Evolutionary conservation across 768 basidiomycete species (phyloP), one percentile per base, ranked within the genome.

Genomic region (Epithele typhae): DNA sequence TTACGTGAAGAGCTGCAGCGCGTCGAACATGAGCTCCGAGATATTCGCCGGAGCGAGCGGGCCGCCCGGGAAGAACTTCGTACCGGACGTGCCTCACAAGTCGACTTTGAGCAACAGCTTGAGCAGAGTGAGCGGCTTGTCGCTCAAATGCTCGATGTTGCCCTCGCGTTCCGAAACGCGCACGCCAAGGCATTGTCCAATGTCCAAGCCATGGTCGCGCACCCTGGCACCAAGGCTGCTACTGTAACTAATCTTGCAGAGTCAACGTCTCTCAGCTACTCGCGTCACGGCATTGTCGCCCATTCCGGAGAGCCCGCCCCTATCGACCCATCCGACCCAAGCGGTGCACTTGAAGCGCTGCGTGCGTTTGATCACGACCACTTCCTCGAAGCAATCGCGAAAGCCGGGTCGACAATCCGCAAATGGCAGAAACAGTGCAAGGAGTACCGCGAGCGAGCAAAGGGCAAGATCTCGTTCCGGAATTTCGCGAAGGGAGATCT

Each of bases 361-460:
- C 73, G 87, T 36, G 76, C 77, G 21, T 89, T 90, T 59, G 90
- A 92, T 59, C 84, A 93, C 54, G 88, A 89, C 54, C 76, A 80
- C 53, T 95, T 96, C 64, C 65, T 89, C 40, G 93, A 95, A 42
- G 82, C 82, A 0, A 78, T 97, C 36, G 69, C 74, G 45, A 91
- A 92, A 63, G 81, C 84, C 10, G 84, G 85, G n/a, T 78, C 86
- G 12, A 87, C 89, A 9, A 87, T 93, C 48, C 84, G 90, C 46
- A 96, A 95, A 63, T 98, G 93, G 92, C 90, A 93, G 69, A 96
- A 92, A 63, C 92, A 94, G 62, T 95, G 92, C 69, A 95, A 92
- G 61, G 86, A 92, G 54, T 98, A 97, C 49, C 77, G 93, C 37
- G 95, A 98, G 55, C 81, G 89, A n/a, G 87, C 93, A 14, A 92